Conservation (phyloP, 2,329 filamentous ascomycete genomes). For the Calonectria ilicicola region DNA sequence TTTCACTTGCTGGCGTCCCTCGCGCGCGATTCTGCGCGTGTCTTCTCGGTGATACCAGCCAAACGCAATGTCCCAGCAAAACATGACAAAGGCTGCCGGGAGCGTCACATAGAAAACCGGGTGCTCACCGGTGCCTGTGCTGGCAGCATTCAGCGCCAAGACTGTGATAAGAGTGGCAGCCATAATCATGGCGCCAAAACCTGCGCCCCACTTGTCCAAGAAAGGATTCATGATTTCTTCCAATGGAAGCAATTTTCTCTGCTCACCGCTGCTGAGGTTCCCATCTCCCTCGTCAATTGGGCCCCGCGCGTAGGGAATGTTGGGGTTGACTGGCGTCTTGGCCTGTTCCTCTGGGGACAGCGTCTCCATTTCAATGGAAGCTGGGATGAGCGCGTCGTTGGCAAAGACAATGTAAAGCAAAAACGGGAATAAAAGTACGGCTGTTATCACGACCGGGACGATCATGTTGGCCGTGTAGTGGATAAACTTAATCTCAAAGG, state of each 20-base stretch:
- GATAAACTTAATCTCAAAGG: conserved; percentile 79
- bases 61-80: conserved; percentile 73
- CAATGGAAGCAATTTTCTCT: conserved; percentile 68
- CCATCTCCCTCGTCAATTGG: conserved; percentile 64
- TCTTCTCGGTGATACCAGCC: conserved; percentile 74
- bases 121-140: conserved; percentile 59
- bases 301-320: conserved; percentile 75
- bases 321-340: conserved; percentile 75
- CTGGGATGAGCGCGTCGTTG: conserved; percentile 72
- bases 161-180: conserved; percentile 74
- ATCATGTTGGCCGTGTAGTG: conserved; percentile 84
- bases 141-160: conserved; percentile 73
- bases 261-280: conserved; percentile 54
- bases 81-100: conserved; percentile 76
- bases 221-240: conserved; percentile 84
- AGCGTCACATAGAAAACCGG: conserved; percentile 78
- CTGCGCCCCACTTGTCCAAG: conserved; percentile 74
- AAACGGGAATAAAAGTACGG: conserved; percentile 76
- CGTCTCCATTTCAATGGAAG: conserved; percentile 75
- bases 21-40: conserved; percentile 71
- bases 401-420: conserved; percentile 77
- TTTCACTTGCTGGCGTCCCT: conserved; percentile 56
- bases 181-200: conserved; percentile 75
- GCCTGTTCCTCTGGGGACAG: conserved; percentile 68
- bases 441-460: conserved; percentile 77